A percentile compares a stretch with the other conserved stretches of the same genome.
These are phyloP conservation scores for Pseudocercospora macadamiae DNA, from an alignment of 2,329 filamentous ascomycete genomes.

Conservation along the genomic window DNA sequence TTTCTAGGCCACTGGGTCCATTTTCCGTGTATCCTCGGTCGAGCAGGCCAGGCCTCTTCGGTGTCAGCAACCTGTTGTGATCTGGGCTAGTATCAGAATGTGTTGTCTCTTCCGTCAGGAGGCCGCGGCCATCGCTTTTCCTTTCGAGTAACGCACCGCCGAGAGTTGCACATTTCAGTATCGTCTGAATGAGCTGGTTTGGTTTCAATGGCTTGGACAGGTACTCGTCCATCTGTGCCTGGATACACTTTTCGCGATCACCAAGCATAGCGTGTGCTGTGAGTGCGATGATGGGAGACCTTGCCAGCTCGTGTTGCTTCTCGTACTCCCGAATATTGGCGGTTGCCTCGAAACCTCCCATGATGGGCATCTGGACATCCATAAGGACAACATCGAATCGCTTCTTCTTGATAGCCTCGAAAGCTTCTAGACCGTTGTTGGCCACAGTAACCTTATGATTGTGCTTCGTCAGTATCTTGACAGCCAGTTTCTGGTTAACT, in stretches of 20 bases:
- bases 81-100: conserved; percentile 31
- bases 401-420: conserved; percentile 88
- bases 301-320: conserved; percentile 73
- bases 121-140: conserved; percentile 53
- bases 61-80: conserved; percentile 31
- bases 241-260: conserved; percentile 95
- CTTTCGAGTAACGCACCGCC: conserved; percentile 81
- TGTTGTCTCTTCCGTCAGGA: conserved; percentile 29
- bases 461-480: conserved; percentile 97
- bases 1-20: conserved; percentile 64
- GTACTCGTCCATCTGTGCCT: conserved; percentile 99
- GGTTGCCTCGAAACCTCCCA: conserved; percentile 98
- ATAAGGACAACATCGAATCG: conserved; percentile 97
- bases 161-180: conserved; percentile 92
- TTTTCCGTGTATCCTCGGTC: conserved; percentile 70
- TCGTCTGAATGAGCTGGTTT: conserved; percentile 96
- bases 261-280: conserved; percentile 99
- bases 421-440: conserved; percentile 89
- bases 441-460: conserved; percentile 91
- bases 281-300: conserved; percentile 93
- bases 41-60: conserved; percentile 58
- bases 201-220: conserved; percentile 95
- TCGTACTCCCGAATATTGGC: conserved; percentile 97
- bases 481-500: conserved; percentile 92
- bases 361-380: conserved; percentile 99